phyloP scores from a whole-genome alignment of 2,329 filamentous ascomycete species.

The Ophiostoma fasciatum region DNA sequence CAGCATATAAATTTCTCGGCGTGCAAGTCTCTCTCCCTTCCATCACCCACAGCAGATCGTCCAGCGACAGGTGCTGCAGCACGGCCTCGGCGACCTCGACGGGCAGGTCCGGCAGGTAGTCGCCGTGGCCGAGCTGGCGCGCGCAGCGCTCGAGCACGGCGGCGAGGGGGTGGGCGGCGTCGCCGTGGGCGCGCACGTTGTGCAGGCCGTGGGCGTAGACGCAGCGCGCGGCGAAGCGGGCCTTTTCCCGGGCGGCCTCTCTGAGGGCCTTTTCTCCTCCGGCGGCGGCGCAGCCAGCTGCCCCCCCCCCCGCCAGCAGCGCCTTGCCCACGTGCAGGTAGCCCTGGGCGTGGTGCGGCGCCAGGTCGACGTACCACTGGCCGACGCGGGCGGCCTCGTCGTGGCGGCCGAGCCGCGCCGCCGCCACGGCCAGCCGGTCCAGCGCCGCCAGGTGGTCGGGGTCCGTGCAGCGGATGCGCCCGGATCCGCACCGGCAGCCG shows the following conservation, averaged over 20 bases:
- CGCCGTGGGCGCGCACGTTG: constrained; percentile 6
- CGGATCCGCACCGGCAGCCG: constrained; percentile 9
- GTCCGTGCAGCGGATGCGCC: constrained; percentile 4
- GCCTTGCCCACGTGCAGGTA: constrained; percentile 10
- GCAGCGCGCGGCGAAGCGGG: constrained; percentile 8
- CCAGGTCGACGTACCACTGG: constrained; percentile 8
- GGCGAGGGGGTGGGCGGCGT: not conserved
- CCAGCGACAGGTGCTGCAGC: constrained; percentile 4
- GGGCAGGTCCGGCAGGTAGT: constrained; percentile 8
- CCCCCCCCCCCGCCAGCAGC: not conserved
- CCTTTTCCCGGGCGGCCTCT: not conserved
- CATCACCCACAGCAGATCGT: constrained; percentile 4
- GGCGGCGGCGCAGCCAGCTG: not conserved
- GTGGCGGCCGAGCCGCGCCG: not conserved
- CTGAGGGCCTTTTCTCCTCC: too few species aligned
- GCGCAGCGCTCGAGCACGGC: constrained; percentile 3
- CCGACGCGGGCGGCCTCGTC: not conserved
- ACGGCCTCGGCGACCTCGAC: constrained; percentile 8
- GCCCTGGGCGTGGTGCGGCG: constrained; percentile 6
- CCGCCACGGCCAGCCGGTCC: constrained; percentile 1
- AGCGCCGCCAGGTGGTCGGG: constrained; percentile 5
- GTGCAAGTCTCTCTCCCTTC: too few species aligned
- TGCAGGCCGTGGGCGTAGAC: constrained; percentile 10
- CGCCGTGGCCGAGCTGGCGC: constrained; percentile 3
- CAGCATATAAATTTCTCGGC: too few species aligned